A percentile compares a stretch with the other conserved stretches of the same genome.
phyloP scores from a whole-genome alignment of 345 rosid species.

The Eucalyptus cladocalyx region DNA sequence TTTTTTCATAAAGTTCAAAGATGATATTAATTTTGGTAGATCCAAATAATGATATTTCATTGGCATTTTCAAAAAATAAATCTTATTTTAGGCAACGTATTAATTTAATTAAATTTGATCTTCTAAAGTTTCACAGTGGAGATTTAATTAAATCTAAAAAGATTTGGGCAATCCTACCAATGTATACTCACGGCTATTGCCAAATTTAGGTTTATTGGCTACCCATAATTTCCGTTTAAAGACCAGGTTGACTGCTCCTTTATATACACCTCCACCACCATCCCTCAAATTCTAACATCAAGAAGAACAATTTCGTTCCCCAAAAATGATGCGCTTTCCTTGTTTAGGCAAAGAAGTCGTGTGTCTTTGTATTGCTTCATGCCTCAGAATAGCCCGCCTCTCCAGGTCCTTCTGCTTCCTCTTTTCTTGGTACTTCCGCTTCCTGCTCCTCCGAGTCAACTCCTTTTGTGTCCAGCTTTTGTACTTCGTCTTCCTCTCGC shows the following conservation, averaged over 20 bases:
- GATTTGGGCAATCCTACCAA: neutral
- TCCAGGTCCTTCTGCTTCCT: neutral
- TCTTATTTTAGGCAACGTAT: neutral
- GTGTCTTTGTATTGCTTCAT: neutral
- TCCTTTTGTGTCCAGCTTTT: constrained; percentile 21
- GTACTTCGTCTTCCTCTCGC: constrained; percentile 24
- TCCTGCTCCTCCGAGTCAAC: neutral
- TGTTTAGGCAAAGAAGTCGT: neutral
- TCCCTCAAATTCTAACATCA: neutral
- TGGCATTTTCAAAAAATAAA: neutral
- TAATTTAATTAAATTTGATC: neutral
- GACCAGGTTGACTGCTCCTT: neutral
- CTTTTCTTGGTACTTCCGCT: neutral
- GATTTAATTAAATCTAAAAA: neutral
- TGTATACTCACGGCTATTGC: neutral
- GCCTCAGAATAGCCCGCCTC: neutral
- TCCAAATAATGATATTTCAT: neutral
- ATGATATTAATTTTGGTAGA: neutral
- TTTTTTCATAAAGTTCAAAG: neutral
- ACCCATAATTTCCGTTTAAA: neutral
- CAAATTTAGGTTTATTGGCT: neutral
- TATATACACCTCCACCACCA: neutral
- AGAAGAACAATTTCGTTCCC: neutral
- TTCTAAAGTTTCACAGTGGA: neutral
- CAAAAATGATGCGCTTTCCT: neutral